phyloP scores from a whole-genome alignment of 179 eudicot genomes.

The Beta corolliflora region DNA sequence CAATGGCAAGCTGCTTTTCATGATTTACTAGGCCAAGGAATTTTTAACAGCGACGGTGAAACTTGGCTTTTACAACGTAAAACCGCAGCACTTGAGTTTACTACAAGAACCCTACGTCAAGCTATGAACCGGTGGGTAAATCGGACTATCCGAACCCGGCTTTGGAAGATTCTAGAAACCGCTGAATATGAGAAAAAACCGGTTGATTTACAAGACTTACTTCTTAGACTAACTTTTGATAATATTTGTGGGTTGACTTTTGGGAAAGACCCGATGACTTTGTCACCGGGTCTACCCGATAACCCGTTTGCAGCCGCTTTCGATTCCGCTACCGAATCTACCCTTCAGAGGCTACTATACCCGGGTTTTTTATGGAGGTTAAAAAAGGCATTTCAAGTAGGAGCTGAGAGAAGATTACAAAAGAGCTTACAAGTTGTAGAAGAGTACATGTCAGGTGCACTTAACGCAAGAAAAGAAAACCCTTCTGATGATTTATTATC shows the following conservation, averaged over 20 bases:
- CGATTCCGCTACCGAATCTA: constrained; percentile 73
- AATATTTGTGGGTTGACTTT: constrained; percentile 85
- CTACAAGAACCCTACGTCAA: constrained; percentile 72
- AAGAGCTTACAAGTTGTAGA: constrained; percentile 58
- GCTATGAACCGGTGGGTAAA: constrained; percentile 91
- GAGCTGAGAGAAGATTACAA: constrained; percentile 47
- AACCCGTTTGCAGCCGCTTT: constrained; percentile 70
- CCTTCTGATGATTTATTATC: constrained; percentile 78
- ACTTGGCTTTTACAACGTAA: constrained; percentile 84
- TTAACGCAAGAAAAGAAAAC: constrained; percentile 47
- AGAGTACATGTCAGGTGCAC: constrained; percentile 60
- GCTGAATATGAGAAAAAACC: constrained; percentile 35
- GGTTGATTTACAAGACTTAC: constrained; percentile 62
- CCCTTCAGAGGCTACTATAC: constrained; percentile 61
- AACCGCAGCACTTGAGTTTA: constrained; percentile 84
- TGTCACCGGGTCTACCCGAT: constrained; percentile 60
- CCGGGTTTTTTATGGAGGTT: constrained; percentile 62
- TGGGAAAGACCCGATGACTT: constrained; percentile 80
- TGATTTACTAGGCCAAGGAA: constrained; percentile 78
- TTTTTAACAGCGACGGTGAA: constrained; percentile 81
- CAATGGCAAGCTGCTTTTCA: constrained; percentile 80
- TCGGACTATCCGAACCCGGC: constrained; percentile 66
- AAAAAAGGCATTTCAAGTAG: constrained; percentile 51
- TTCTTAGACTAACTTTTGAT: constrained; percentile 70
- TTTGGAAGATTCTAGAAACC: constrained; percentile 63